phyloP scores from a whole-genome alignment of 352 stramenopile species.

The Phytophthora colocasiae region DNA sequence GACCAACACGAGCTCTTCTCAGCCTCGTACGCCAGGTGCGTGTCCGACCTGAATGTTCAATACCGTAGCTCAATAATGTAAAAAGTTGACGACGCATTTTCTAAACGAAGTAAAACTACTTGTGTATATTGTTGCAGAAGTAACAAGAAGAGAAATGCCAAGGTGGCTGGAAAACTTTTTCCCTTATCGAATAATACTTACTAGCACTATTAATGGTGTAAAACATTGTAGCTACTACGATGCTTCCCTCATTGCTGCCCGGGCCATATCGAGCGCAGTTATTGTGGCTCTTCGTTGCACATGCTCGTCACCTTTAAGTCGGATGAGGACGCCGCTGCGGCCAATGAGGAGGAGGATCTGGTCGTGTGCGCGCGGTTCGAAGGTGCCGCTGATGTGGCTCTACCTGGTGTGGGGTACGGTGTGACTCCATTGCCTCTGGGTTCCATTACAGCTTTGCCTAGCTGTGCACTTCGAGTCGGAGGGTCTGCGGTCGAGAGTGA shows the following conservation, averaged over 20 bases:
- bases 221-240: constrained; percentile 22
- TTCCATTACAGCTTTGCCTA: constrained; percentile 11
- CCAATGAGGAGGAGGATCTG: constrained; percentile 19
- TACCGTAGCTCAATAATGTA: neutral
- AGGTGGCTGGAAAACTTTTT: constrained; percentile 10
- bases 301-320: constrained; percentile 26
- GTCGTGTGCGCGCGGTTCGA: constrained; percentile 45
- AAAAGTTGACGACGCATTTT: neutral
- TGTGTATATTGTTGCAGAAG: constrained; percentile 8
- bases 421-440: constrained; percentile 5
- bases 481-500: constrained; percentile 8
- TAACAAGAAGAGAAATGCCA: constrained; percentile 25
- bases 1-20: no score
- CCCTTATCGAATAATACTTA: neutral
- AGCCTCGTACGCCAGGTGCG: constrained; percentile 22
- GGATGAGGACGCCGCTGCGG: neutral
- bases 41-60: neutral
- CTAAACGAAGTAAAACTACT: neutral
- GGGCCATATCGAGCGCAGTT: constrained; percentile 36
- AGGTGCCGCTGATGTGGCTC: neutral
- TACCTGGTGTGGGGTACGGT: neutral
- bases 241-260: constrained; percentile 56
- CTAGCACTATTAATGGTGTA: neutral
- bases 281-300: constrained; percentile 43
- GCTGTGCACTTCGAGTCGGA: neutral